Base-by-base conservation (phyloP, 1,284 basidiomycete species). In the Apiotrichum veenhuisii region DNA sequence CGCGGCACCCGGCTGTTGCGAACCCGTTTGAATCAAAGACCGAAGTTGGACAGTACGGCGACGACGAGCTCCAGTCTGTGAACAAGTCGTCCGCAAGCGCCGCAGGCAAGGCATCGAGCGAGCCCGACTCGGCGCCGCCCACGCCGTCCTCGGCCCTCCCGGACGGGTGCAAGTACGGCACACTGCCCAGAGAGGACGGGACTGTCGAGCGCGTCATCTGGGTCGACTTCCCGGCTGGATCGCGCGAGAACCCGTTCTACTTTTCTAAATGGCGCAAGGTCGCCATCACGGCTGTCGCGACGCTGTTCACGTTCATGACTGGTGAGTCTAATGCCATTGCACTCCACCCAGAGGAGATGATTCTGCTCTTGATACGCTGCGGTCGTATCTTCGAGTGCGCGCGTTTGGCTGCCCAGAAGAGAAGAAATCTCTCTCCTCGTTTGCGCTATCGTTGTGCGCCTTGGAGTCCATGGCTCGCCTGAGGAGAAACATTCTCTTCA, bases 201-300 rank as follows among this genome's bases (percentile, higher is more conserved):
- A 46, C 20, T 3, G 45, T 26, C 10, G 54, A 59, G 53, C 45
- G 40, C 7, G 66, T 75, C 33, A 75, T 78, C 56, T 78, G 77
- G 84, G 80, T 87, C 51, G 84, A 87, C 43, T 87, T 85, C 59
- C 76, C 79, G 20, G 70, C 77, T 49, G 75, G 72, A 27, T 84
- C 84, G 59, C 61, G 71, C 5, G 79, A 82, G 33, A 82, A 86
- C 62, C 85, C 85, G 2, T 76, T 81, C 59, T 82, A 82, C 62
- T 86, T 82, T 63, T 74, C 79, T 5, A 62, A 62, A 14, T 60
- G 69, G 3, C 79, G 80, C 57, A 87, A 86, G 76, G 83, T 83
- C 80, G 69, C 76, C 2, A 85, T 87, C 58, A 85, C 85, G 1
- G 60, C 77, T 30, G 77, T 83, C n/a, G 85, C 84, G 2, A 83